phyloP scores from a whole-genome alignment of 306 rosid genomes.

The Quercus bicolor region DNA sequence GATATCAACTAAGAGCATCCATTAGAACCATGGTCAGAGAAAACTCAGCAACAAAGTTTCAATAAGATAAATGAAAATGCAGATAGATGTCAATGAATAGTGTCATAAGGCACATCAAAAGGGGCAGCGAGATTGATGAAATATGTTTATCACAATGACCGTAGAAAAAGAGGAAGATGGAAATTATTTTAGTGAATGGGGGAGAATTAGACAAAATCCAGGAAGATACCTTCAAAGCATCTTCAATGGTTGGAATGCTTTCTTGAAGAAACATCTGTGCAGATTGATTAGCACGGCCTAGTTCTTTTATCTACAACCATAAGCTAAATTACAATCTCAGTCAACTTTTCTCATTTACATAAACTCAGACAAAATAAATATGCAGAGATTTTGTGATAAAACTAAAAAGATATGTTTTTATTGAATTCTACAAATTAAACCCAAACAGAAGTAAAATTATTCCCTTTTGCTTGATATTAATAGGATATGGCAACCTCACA shows the following conservation, averaged over 20 bases:
- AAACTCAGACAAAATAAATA: background rate
- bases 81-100: conserved; percentile 8
- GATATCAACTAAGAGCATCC: conserved; percentile 47
- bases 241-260: conserved; percentile 64
- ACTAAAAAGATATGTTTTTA: background rate
- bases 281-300: conserved; percentile 36
- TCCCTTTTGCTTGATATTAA: background rate
- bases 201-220: conserved; percentile 1
- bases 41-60: background rate
- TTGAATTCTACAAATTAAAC: background rate
- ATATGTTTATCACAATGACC: background rate
- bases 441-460: background rate
- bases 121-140: background rate
- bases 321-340: conserved; percentile 35
- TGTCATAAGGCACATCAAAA: background rate
- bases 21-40: conserved; percentile 17
- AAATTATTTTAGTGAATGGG: background rate
- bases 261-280: conserved; percentile 40
- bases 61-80: background rate
- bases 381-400: background rate
- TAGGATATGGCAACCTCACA: background rate
- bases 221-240: conserved; percentile 62
- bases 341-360: conserved; percentile 18
- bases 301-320: conserved; percentile 63
- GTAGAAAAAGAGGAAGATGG: background rate